Conservation (phyloP, 768 basidiomycete genomes). For the Hysterangium stoloniferum region DNA sequence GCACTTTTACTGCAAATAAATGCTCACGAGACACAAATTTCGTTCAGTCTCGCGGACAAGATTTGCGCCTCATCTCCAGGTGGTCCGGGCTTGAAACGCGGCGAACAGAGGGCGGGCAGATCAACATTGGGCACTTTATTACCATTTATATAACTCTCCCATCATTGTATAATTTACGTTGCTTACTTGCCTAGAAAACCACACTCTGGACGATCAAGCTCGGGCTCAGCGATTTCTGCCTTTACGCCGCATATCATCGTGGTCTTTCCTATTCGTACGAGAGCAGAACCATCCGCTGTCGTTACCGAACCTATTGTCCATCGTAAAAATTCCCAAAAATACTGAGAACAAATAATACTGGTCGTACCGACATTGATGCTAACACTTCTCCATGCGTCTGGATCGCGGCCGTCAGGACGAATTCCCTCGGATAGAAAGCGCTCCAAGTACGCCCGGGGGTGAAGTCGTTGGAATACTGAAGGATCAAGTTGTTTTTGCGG, state of each 20-base stretch:
- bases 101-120: conserved; percentile 86
- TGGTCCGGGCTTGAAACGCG: conserved; percentile 92
- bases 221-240: conserved; percentile 90
- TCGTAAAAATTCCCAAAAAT: neutral
- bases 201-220: conserved; percentile 59
- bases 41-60: conserved; percentile 74
- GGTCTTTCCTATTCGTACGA: conserved; percentile 88
- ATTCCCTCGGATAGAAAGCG: conserved; percentile 72
- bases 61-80: conserved; percentile 93
- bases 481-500: conserved; percentile 5
- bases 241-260: conserved; percentile 95
- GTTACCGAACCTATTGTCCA: conserved; percentile 71
- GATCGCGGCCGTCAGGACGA: conserved; percentile 77
- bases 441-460: conserved; percentile 83
- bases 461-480: conserved; percentile 66
- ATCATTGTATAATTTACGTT: no score
- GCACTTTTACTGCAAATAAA: conserved; percentile 16
- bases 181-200: conserved; percentile 72
- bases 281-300: conserved; percentile 87
- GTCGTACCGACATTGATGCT: conserved; percentile 71
- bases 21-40: conserved; percentile 69
- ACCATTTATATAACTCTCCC: no score
- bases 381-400: conserved; percentile 63
- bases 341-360: neutral
- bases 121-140: conserved; percentile 96